Conservation (phyloP, 768 basidiomycete genomes). For the Trametes elegans region DNA sequence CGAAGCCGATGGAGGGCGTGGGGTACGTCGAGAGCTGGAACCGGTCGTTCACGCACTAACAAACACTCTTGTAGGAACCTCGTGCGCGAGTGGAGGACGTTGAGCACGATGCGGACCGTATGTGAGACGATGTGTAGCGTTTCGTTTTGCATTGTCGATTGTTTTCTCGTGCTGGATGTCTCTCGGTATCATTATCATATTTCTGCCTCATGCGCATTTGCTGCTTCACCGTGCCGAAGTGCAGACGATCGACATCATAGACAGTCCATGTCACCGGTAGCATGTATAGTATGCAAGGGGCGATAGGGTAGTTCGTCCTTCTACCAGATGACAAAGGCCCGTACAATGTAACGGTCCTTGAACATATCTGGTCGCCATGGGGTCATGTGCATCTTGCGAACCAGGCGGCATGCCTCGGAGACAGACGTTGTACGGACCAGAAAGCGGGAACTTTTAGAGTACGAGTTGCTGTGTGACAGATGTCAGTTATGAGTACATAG, state of each 20-base stretch:
- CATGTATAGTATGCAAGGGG: not conserved
- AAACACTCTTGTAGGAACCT: conserved; percentile 42
- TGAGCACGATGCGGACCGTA: conserved; percentile 66
- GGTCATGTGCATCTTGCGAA: conserved; percentile 61
- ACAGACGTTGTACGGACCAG: conserved; percentile 53
- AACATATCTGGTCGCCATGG: conserved; percentile 37
- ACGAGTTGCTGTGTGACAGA: too few species aligned
- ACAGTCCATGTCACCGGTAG: not conserved
- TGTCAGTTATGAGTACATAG: not conserved
- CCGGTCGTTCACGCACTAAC: not conserved
- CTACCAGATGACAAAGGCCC: conserved; percentile 53
- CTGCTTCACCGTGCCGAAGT: not conserved
- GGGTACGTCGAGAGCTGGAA: conserved; percentile 47
- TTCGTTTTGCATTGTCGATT: not conserved
- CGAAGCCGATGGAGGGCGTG: conserved; percentile 57
- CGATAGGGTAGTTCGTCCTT: not conserved
- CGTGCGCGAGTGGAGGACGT: conserved; percentile 59
- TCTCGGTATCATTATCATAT: not conserved
- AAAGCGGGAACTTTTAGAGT: conserved; percentile 49
- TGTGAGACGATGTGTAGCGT: conserved; percentile 35
- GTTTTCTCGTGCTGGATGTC: not conserved
- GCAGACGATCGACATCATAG: not conserved
- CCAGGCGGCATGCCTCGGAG: conserved; percentile 69
- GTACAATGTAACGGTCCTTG: conserved; percentile 41
- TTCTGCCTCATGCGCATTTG: too few species aligned